A percentile compares a stretch with the other conserved stretches of the same genome.
Evolutionary conservation across 2,329 filamentous ascomycete species (phyloP).

Genomic region (Aspergillus japonicus): DNA sequence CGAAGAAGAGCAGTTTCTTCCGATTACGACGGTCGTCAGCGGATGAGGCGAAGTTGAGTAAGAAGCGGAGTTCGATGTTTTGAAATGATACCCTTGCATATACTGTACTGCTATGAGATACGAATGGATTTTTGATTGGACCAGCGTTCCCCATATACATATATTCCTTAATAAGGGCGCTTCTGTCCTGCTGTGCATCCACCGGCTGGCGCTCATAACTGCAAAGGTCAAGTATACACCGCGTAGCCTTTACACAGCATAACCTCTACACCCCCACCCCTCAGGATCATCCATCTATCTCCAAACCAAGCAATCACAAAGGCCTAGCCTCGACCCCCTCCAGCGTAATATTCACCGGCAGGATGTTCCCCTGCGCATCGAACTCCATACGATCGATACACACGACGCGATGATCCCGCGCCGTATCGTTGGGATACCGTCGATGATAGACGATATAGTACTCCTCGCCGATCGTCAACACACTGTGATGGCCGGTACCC

Average conservation of each 20-base stretch:
- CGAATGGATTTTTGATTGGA: background rate
- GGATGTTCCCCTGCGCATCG: constrained; percentile 45
- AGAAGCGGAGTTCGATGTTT: constrained; percentile 50
- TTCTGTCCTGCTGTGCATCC: no score
- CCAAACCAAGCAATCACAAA: background rate
- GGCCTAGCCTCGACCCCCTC: constrained; percentile 27
- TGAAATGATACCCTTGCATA: constrained; percentile 19
- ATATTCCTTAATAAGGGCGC: no score
- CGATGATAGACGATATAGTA: constrained; percentile 52
- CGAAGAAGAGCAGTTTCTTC: constrained; percentile 49
- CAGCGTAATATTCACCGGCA: constrained; percentile 42
- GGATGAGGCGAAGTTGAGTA: constrained; percentile 39
- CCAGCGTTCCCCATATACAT: no score
- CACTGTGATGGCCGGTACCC: constrained; percentile 45
- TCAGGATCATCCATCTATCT: no score
- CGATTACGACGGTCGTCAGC: constrained; percentile 39
- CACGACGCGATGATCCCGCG: constrained; percentile 48
- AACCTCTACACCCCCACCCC: no score
- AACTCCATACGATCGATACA: constrained; percentile 53
- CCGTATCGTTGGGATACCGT: constrained; percentile 45
- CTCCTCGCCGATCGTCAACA: constrained; percentile 41
- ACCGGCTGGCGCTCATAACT: no score
- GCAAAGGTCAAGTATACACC: background rate
- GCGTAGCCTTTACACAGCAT: background rate
- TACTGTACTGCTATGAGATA: background rate